phyloP scores from a whole-genome alignment of 148 eudicot species.

The Cornus florida region DNA sequence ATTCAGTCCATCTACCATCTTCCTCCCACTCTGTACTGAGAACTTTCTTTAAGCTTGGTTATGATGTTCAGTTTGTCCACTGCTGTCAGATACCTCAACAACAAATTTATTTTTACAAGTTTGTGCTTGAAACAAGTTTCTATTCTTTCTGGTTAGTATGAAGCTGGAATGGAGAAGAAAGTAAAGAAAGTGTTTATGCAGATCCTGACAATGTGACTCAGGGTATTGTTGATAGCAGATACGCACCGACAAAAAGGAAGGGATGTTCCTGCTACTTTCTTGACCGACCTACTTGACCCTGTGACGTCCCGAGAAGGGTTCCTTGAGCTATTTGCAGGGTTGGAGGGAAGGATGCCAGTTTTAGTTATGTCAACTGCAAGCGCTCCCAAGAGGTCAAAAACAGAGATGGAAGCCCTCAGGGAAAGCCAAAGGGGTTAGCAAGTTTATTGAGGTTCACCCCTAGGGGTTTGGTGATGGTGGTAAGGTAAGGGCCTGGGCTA shows the following conservation, averaged over 20 bases:
- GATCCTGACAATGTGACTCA: constrained; percentile 81
- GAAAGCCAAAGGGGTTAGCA: constrained; percentile 77
- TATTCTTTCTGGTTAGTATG: too few relatives aligned
- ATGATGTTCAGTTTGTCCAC: too few relatives aligned
- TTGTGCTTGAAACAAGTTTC: too few relatives aligned
- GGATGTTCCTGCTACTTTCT: constrained; percentile 97
- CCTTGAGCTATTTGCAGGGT: constrained; percentile 52
- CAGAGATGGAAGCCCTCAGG: constrained; percentile 89
- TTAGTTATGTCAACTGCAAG: constrained; percentile 64
- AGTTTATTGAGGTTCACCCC: constrained; percentile 67
- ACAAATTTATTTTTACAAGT: too few relatives aligned
- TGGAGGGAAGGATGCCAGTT: constrained; percentile 66
- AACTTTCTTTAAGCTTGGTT: too few relatives aligned
- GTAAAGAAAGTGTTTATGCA: constrained; percentile 71
- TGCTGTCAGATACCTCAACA: too few relatives aligned
- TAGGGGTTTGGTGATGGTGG: too few relatives aligned
- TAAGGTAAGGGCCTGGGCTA: too few relatives aligned
- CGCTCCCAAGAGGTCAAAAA: constrained; percentile 92
- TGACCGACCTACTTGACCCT: constrained; percentile 90
- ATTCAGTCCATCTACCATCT: too few relatives aligned
- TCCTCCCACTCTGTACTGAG: too few relatives aligned
- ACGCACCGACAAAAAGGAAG: constrained; percentile 63
- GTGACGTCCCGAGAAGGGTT: constrained; percentile 78
- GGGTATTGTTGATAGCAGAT: constrained; percentile 67
- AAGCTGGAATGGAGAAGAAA: too few relatives aligned